These are phyloP conservation scores for Graphilbum ipis-grandicollis DNA, from an alignment of 2,329 filamentous ascomycete genomes.

Conservation along the genomic window DNA sequence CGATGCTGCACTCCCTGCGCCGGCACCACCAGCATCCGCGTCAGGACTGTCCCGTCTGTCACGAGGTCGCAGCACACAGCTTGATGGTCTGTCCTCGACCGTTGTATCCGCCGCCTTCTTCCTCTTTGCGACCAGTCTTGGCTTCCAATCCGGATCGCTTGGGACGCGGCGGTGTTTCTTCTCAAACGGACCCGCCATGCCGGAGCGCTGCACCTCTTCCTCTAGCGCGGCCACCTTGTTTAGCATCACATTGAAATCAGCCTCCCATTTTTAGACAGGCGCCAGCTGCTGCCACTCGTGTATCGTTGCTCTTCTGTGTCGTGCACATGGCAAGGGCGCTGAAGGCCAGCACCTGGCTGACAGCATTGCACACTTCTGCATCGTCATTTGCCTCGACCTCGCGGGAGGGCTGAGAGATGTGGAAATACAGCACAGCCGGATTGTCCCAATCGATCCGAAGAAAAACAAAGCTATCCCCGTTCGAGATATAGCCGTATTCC, in stretches of 20 bases:
- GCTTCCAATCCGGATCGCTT: slow-evolving; percentile 3
- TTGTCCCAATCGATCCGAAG: slow-evolving; percentile 15
- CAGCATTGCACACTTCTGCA: slow-evolving; percentile 10
- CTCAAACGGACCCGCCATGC: neutral
- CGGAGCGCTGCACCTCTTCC: neutral
- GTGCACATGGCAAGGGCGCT: slow-evolving; percentile 12
- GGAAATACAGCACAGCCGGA: slow-evolving; percentile 14
- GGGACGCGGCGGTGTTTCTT: slow-evolving; percentile 4
- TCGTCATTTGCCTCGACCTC: slow-evolving; percentile 12
- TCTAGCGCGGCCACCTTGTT: neutral
- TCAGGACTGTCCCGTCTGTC: no score
- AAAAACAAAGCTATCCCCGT: slow-evolving; percentile 25
- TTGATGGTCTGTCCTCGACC: neutral
- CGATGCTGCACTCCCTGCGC: no score
- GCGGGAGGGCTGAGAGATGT: slow-evolving; percentile 13
- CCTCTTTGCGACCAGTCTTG: neutral
- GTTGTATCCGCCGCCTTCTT: neutral
- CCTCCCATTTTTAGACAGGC: neutral
- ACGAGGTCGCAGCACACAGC: no score
- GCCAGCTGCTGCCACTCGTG: slow-evolving; percentile 4
- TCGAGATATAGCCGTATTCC: slow-evolving; percentile 24
- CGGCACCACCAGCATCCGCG: no score
- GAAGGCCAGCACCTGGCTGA: slow-evolving; percentile 16
- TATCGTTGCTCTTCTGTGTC: slow-evolving; percentile 9
- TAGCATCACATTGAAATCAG: neutral